Conservation (phyloP, 352 stramenopile genomes). For the Phytopythium kandeliae region DNA sequence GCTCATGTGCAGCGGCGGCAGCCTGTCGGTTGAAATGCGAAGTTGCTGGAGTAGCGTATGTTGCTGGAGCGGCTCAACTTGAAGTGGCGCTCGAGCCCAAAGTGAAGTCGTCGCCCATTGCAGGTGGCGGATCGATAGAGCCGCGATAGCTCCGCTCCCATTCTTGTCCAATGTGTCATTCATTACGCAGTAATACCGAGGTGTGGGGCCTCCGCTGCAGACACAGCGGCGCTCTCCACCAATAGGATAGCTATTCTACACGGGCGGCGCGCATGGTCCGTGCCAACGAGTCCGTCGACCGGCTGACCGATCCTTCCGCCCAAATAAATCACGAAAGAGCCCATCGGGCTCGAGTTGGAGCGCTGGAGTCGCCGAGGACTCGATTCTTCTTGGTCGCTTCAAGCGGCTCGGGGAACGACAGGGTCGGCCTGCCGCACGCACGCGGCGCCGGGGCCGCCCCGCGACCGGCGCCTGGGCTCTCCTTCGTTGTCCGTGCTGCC, state of each 20-base stretch:
- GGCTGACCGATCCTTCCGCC: background rate
- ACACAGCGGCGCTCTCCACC: background rate
- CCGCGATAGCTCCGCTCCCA: no score
- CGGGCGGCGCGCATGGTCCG: background rate
- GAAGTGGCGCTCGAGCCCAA: no score
- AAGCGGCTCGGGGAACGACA: background rate
- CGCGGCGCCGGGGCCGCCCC: no score
- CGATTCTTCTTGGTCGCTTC: background rate
- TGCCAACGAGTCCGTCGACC: background rate
- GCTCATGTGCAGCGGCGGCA: no score
- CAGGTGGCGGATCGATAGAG: no score
- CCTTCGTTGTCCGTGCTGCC: constrained; percentile 7
- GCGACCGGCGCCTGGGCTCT: background rate
- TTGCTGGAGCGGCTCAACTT: no score
- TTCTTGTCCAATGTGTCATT: background rate
- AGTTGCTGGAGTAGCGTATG: no score
- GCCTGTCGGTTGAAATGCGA: no score
- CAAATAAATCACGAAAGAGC: background rate
- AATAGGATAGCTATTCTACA: constrained; percentile 2
- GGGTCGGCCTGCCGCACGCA: background rate
- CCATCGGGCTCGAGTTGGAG: background rate
- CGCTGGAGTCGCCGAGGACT: no score
- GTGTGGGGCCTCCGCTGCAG: no score
- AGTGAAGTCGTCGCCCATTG: no score
- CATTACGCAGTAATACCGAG: no score